Percentiles rank a stretch among this genome's conserved stretches.
Conservation (phyloP, 2,329 filamentous ascomycete species). For the Aspergillus viridinutans region DNA sequence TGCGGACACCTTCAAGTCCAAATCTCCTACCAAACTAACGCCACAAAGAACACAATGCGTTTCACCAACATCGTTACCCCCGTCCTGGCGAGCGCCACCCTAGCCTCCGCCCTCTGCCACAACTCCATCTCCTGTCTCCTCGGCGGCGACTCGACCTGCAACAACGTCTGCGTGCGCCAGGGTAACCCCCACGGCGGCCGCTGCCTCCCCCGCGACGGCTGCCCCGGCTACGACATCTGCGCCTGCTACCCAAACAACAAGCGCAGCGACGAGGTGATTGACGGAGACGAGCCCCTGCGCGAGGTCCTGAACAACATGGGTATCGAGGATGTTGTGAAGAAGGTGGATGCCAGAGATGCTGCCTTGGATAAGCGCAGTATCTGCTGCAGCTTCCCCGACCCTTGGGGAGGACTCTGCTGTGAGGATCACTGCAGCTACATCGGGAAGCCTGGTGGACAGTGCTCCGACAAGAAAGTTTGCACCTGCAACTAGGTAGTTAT, state of each 20-base stretch:
- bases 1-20: too few relatives aligned
- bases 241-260: conserved; percentile 3
- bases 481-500: not conserved
- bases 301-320: not conserved
- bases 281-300: not conserved
- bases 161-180: conserved; percentile 1
- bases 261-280: conserved; percentile 1
- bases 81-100: not conserved
- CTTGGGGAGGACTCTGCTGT: not conserved
- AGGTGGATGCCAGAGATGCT: not conserved
- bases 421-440: conserved; percentile 1
- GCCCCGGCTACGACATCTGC: conserved; percentile 2
- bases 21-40: too few relatives aligned
- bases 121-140: not conserved
- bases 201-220: conserved; percentile 4
- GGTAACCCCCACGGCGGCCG: conserved; percentile 1
- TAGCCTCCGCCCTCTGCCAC: conserved; percentile 1
- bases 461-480: not conserved
- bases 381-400: conserved; percentile 1
- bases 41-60: too few relatives aligned
- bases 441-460: conserved; percentile 4
- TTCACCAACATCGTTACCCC: too few relatives aligned
- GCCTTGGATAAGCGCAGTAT: conserved; percentile 1
- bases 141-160: not conserved
- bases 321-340: not conserved